Percentiles rank a stretch among this genome's conserved stretches.
Evolutionary conservation across 306 rosid genomes (phyloP).

Genomic region (Corylus avellana): DNA sequence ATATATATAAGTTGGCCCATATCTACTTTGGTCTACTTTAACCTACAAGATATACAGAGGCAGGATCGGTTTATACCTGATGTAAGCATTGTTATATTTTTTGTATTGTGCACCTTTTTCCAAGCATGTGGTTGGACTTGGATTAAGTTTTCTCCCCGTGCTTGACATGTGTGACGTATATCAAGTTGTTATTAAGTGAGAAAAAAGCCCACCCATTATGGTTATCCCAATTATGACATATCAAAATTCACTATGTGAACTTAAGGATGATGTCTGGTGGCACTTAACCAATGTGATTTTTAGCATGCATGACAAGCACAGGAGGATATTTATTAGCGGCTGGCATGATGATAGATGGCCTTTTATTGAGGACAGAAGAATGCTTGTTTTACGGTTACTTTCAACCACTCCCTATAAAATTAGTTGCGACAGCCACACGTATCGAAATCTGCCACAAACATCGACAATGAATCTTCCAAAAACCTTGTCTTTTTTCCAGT

Average conservation of each 20-base stretch:
- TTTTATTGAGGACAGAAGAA: background rate
- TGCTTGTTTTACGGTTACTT: background rate
- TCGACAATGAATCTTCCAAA: background rate
- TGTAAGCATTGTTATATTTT: background rate
- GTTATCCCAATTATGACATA: background rate
- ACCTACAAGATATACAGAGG: background rate
- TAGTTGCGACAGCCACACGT: background rate
- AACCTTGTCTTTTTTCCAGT: background rate
- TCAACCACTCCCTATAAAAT: background rate
- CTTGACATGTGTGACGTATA: background rate
- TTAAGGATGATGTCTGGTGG: background rate
- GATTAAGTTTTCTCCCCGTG: background rate
- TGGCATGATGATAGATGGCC: background rate
- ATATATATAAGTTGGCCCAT: background rate
- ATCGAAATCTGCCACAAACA: background rate
- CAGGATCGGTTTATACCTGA: background rate
- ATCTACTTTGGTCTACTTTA: background rate
- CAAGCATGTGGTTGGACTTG: slow-evolving; percentile 1
- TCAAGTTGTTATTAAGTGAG: background rate
- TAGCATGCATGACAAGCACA: background rate
- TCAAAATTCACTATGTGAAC: background rate
- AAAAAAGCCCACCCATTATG: background rate
- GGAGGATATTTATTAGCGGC: background rate
- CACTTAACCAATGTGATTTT: background rate
- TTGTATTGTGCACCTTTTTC: background rate